phyloP scores from a whole-genome alignment of 177 flowering plant species.

The Vitis hybrid region DNA sequence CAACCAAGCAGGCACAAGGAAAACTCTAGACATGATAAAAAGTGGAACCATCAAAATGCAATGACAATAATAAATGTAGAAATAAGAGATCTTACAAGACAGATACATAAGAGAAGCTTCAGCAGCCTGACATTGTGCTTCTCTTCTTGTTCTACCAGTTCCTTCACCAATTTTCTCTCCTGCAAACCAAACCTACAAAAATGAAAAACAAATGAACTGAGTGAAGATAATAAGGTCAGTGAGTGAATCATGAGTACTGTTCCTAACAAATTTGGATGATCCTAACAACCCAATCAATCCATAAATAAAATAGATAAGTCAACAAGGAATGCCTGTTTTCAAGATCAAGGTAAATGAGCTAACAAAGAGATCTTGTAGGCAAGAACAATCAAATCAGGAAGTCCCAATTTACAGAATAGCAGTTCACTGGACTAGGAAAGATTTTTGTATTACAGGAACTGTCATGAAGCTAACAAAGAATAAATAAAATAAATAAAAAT shows the following conservation, averaged over 20 bases:
- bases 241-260: too few relatives aligned
- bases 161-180: constrained; percentile 92
- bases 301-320: too few relatives aligned
- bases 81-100: constrained; percentile 52
- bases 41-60: not conserved
- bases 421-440: too few relatives aligned
- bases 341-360: too few relatives aligned
- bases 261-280: too few relatives aligned
- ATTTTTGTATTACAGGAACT: not conserved
- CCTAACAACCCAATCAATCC: too few relatives aligned
- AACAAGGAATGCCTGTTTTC: too few relatives aligned
- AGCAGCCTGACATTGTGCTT: constrained; percentile 80
- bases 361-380: not conserved
- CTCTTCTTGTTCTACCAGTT: constrained; percentile 76
- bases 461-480: not conserved
- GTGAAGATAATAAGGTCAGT: too few relatives aligned
- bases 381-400: not conserved
- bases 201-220: not conserved
- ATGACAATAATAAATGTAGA: not conserved
- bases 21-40: not conserved
- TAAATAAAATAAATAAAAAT: not conserved
- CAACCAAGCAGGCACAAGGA: too few relatives aligned
- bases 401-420: too few relatives aligned
- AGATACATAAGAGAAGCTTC: constrained; percentile 71
- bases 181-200: constrained; percentile 73